These are phyloP conservation scores for Ormosia emarginata DNA, from an alignment of 306 rosid species.

Conservation along the genomic window DNA sequence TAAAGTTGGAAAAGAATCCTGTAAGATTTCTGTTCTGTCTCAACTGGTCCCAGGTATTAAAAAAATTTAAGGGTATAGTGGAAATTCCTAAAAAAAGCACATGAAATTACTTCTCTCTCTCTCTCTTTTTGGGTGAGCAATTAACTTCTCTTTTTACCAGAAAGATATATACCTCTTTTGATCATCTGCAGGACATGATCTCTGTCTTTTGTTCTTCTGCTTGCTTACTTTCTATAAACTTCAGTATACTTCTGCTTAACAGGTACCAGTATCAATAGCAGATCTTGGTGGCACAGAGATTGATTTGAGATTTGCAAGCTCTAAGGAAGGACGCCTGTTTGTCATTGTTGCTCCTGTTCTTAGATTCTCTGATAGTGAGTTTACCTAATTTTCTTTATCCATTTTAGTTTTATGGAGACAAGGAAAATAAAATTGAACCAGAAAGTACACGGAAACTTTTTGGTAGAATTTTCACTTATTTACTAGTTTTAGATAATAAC, in stretches of 20 bases:
- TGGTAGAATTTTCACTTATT: neutral
- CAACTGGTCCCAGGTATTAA: neutral
- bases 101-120: neutral
- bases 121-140: neutral
- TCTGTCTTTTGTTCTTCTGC: neutral
- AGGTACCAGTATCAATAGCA: conserved; percentile 98
- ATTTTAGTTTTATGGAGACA: neutral
- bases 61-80: neutral
- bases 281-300: conserved; percentile 99
- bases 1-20: neutral
- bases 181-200: neutral
- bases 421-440: conserved; percentile 3
- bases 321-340: conserved; percentile 81
- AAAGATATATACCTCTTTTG: neutral
- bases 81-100: neutral
- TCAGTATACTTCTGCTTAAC: conserved; percentile 19
- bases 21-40: conserved; percentile 4
- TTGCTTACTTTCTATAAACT: neutral
- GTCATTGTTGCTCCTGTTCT: conserved; percentile 94
- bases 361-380: conserved; percentile 79
- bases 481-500: neutral
- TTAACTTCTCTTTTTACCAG: neutral
- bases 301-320: conserved; percentile 78
- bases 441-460: neutral
- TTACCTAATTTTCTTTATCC: neutral